Percentiles rank a stretch among this genome's conserved stretches.
phyloP scores from a whole-genome alignment of 2,329 filamentous ascomycete species.

The Neospermospora avenae region DNA sequence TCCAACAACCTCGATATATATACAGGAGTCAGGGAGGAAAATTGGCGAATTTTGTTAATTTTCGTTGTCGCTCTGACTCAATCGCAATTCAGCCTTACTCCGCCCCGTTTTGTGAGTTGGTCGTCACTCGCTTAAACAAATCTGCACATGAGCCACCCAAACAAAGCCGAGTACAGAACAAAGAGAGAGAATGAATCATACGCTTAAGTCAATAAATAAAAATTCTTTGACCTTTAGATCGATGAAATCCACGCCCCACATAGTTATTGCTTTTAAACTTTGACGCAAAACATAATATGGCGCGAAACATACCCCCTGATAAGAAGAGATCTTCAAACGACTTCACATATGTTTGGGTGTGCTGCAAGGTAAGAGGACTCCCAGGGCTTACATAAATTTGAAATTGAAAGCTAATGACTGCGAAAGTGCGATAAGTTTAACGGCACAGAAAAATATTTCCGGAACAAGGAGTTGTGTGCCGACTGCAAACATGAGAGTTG shows the following conservation, averaged over 20 bases:
- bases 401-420: not conserved
- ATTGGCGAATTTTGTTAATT: too few species aligned
- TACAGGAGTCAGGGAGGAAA: too few species aligned
- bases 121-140: not conserved
- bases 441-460: not conserved
- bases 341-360: not conserved
- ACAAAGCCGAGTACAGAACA: not conserved
- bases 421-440: not conserved
- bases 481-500: not conserved
- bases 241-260: not conserved
- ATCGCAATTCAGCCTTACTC: not conserved
- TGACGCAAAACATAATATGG: not conserved
- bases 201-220: not conserved
- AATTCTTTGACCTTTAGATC: not conserved
- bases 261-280: not conserved
- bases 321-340: not conserved
- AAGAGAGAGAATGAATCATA: not conserved
- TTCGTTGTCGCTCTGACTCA: not conserved
- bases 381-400: not conserved
- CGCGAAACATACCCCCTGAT: not conserved
- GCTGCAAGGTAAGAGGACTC: not conserved
- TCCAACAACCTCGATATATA: too few species aligned
- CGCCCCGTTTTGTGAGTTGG: not conserved
- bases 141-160: not conserved
- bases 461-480: not conserved